Evolutionary conservation across 140 eudicot species (phyloP).

Genomic region (Bidens hawaiensis): DNA sequence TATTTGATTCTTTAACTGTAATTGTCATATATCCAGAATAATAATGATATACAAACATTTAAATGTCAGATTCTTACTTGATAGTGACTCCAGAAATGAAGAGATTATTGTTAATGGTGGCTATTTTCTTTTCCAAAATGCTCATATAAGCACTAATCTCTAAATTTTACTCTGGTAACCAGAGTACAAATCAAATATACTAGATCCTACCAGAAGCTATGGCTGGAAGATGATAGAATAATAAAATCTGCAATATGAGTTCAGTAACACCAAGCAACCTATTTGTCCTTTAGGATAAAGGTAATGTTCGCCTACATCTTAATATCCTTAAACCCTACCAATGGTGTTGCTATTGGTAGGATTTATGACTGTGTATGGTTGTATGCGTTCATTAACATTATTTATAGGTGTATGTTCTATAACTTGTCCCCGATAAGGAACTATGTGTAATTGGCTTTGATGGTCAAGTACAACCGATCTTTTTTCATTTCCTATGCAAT

Average conservation of each 20-base stretch:
- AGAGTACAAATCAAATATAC: not conserved
- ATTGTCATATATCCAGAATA: constrained; percentile 21
- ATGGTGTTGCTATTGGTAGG: no score
- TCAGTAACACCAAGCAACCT: no score
- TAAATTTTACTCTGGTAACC: constrained; percentile 4
- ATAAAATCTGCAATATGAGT: not conserved
- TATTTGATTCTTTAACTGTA: not conserved
- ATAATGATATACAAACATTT: constrained; percentile 19
- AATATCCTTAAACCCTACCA: no score
- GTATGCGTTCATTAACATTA: no score
- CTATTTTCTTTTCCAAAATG: constrained; percentile 15
- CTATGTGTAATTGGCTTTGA: no score
- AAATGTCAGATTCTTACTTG: constrained; percentile 28
- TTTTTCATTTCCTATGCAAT: no score
- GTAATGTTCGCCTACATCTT: no score
- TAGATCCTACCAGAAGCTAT: not conserved
- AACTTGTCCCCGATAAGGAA: no score
- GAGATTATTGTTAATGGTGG: constrained; percentile 2
- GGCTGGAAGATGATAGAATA: constrained; percentile 4
- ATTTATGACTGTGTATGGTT: no score
- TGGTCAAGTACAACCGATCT: no score
- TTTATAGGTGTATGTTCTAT: no score
- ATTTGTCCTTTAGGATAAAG: no score
- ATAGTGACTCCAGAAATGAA: constrained; percentile 20
- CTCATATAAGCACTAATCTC: constrained; percentile 10